Base-by-base conservation (phyloP, 2,329 filamentous ascomycete genomes). In the Eutypella sp. region DNA sequence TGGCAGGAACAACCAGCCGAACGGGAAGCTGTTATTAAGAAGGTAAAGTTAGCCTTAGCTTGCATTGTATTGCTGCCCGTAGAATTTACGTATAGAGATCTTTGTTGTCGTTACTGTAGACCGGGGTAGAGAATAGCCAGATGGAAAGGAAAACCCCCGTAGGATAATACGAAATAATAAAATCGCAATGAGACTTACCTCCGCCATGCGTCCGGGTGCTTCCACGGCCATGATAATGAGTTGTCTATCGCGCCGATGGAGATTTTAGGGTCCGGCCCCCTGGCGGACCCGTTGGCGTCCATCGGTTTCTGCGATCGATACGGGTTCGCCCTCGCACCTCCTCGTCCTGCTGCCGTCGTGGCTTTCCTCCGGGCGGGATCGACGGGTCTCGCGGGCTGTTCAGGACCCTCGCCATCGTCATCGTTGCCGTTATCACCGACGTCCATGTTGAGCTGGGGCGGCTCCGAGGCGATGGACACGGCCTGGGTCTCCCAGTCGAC, bases 151-250 rank as follows among this genome's bases (percentile, higher is more conserved):
- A n/a, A n/a, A n/a, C n/a, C n/a, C n/a, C n/a, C n/a, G n/a, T n/a
- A n/a, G n/a, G n/a, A n/a, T n/a, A n/a, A n/a, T n/a, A n/a, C n/a
- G n/a, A n/a, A n/a, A n/a, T n/a, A n/a, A n/a, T n/a, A 5, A 41
- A 29, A 25, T 18, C 33, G 5, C 24, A 9, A 16, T 25, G 19
- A 7, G 13, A 44, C 61, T 52, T 60, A 73, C 75, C 75, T 84
- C 62, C 79, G 71, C 77, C 83, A 86, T 25, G 92, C 93, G 73
- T 99, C 92, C 0, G 92, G 92, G 59, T 97, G 92, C 66, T 97
- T 97, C 93, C 92, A 99, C 2, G 93, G 93, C 90, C 93, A 99
- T 2, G 93, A 97, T 54, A 99, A 68, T 54, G 90, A 96, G 67
- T 99, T 99, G 67, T 99, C 93, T 55, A 99, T 99, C 46, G 93